phyloP scores from a whole-genome alignment of 2,329 filamentous ascomycete genomes.

The Paecilomyces sp. region DNA sequence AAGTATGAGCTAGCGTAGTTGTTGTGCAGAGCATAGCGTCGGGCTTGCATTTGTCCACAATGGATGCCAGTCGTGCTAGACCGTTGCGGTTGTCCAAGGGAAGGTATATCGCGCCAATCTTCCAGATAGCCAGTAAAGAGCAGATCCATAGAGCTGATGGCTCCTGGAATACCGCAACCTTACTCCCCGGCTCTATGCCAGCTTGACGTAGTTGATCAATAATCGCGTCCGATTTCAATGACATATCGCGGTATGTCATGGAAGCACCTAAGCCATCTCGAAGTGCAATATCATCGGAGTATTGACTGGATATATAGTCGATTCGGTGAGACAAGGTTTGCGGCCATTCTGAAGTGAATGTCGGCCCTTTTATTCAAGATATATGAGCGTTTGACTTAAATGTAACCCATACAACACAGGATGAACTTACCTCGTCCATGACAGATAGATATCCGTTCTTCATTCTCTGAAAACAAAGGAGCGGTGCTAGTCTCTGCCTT shows the following conservation, averaged over 20 bases:
- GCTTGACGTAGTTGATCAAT: no score
- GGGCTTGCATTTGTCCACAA: constrained; percentile 22
- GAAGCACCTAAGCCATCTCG: constrained; percentile 16
- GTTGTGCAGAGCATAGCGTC: constrained; percentile 19
- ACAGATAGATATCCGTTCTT: constrained; percentile 10
- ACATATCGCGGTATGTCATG: constrained; percentile 35
- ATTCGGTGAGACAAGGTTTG: constrained; percentile 29
- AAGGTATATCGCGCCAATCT: constrained; percentile 26
- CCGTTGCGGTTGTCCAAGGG: constrained; percentile 32
- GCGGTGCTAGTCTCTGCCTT: no score
- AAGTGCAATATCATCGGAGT: constrained; percentile 17
- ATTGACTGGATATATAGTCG: constrained; percentile 20
- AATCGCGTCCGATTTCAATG: background rate
- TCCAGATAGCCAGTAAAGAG: constrained; percentile 27
- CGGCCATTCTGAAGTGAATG: constrained; percentile 21
- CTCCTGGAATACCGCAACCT: constrained; percentile 36
- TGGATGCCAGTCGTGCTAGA: constrained; percentile 20
- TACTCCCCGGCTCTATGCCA: constrained; percentile 8
- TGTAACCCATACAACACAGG: background rate
- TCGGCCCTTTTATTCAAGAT: constrained; percentile 9
- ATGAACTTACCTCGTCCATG: no score
- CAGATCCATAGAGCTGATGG: constrained; percentile 27
- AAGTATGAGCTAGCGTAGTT: constrained; percentile 5
- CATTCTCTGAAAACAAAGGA: constrained; percentile 5
- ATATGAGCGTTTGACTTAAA: constrained; percentile 12